Percentiles rank a stretch among this genome's conserved stretches.
These are phyloP conservation scores for Termitomyces eurrhizus DNA, from an alignment of 768 basidiomycete genomes.

Conservation along the genomic window DNA sequence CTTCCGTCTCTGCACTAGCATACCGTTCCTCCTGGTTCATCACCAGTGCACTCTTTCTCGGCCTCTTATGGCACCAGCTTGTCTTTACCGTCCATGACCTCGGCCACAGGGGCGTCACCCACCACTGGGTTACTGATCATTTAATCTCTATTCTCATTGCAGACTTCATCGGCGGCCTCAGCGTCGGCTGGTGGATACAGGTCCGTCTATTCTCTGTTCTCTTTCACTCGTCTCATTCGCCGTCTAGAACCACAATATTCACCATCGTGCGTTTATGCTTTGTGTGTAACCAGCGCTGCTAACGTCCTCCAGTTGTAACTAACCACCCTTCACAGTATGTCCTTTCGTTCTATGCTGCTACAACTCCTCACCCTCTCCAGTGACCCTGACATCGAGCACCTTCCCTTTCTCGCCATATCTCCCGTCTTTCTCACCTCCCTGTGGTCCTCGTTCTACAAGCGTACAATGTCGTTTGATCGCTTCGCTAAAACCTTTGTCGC, in stretches of 20 bases:
- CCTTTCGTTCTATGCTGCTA: not conserved
- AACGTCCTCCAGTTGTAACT: conserved; percentile 68
- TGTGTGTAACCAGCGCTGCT: conserved; percentile 7
- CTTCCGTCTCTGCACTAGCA: conserved; percentile 49
- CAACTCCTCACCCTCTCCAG: conserved; percentile 30
- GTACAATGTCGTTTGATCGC: conserved; percentile 74
- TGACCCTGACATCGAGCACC: conserved; percentile 81
- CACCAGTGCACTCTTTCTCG: conserved; percentile 75
- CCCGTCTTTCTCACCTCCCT: conserved; percentile 80
- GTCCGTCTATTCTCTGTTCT: conserved; percentile 44
- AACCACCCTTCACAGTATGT: conserved; percentile 94
- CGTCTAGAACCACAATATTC: conserved; percentile 64
- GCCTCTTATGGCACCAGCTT: conserved; percentile 93
- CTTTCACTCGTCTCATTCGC: conserved; percentile 9
- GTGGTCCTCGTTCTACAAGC: conserved; percentile 94
- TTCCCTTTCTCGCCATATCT: conserved; percentile 95
- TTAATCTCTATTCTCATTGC: conserved; percentile 76
- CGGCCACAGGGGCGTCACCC: conserved; percentile 92
- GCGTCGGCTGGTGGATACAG: conserved; percentile 97
- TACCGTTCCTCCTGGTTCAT: conserved; percentile 67
- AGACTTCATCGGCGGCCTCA: conserved; percentile 87
- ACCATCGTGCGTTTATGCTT: conserved; percentile 14
- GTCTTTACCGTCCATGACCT: conserved; percentile 92
- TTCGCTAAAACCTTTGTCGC: conserved; percentile 62
- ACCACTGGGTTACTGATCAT: conserved; percentile 79